A percentile compares a stretch with the other conserved stretches of the same genome.
Evolutionary conservation across 2,329 filamentous ascomycete genomes (phyloP).

Genomic region (Talaromyces funiculosus): DNA sequence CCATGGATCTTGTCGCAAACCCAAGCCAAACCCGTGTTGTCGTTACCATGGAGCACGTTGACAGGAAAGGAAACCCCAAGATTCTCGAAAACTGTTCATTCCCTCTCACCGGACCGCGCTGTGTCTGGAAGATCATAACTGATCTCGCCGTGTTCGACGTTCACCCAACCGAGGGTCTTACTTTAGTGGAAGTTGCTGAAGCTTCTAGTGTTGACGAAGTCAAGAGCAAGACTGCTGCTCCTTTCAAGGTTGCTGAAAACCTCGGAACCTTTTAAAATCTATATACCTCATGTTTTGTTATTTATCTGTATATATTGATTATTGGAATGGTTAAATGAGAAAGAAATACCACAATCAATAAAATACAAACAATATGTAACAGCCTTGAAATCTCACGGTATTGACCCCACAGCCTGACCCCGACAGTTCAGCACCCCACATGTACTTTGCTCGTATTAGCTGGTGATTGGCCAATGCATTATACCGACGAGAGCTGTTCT

Average conservation of each 20-base stretch:
- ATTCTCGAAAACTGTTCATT: conserved; percentile 57
- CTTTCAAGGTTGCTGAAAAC: conserved; percentile 58
- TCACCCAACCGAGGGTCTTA: conserved; percentile 52
- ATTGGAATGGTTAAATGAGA: not conserved
- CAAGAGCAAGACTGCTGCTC: conserved; percentile 63
- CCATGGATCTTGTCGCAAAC: conserved; percentile 64
- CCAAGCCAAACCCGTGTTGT: conserved; percentile 64
- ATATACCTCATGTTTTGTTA: not conserved
- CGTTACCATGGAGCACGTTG: conserved; percentile 64
- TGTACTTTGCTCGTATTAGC: not conserved
- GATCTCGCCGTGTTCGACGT: conserved; percentile 71
- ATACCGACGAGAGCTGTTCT: not conserved
- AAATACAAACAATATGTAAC: not conserved
- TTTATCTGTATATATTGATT: conserved; percentile 4
- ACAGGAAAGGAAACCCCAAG: conserved; percentile 64
- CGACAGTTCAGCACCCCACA: not conserved
- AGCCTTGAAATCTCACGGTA: not conserved
- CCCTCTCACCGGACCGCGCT: conserved; percentile 60
- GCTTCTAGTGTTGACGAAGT: conserved; percentile 65
- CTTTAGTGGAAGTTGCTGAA: conserved; percentile 64
- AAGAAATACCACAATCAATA: not conserved
- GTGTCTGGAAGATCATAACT: conserved; percentile 66
- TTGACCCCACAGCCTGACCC: not conserved
- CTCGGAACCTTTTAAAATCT: conserved; percentile 44
- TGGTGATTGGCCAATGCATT: not conserved